Evolutionary conservation across 2,329 filamentous ascomycete genomes (phyloP).

Genomic region (Aspergillus sp.): DNA sequence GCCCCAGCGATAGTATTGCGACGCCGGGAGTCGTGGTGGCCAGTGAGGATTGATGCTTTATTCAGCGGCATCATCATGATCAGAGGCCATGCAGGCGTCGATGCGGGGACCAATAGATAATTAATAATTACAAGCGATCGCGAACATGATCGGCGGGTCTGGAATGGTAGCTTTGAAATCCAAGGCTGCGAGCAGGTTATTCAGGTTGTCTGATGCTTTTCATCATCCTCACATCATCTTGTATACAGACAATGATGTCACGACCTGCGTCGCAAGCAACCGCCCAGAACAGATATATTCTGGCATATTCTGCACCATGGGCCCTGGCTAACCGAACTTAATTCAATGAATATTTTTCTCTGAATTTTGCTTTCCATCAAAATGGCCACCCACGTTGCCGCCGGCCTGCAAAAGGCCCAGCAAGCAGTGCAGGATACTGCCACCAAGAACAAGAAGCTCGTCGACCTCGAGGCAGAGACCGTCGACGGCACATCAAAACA

Average conservation of each 20-base stretch:
- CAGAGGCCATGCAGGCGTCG: neutral
- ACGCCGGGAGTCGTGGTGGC: neutral
- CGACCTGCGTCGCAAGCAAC: neutral
- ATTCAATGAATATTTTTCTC: too few relatives aligned
- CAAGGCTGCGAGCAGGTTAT: neutral
- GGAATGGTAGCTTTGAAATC: slow-evolving; percentile 2
- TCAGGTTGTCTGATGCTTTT: neutral
- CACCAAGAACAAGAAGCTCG: slow-evolving; percentile 52
- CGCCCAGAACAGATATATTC: too few relatives aligned
- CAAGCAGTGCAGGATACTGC: slow-evolving; percentile 24
- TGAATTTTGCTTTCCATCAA: neutral
- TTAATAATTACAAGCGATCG: neutral
- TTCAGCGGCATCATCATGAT: neutral
- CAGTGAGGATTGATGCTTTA: neutral
- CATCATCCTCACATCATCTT: slow-evolving; percentile 4
- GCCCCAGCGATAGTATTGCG: neutral
- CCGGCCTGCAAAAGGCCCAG: slow-evolving; percentile 31
- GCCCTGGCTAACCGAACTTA: too few relatives aligned
- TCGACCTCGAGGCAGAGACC: slow-evolving; percentile 60
- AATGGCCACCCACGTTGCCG: slow-evolving; percentile 29
- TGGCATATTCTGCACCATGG: neutral
- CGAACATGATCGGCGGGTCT: neutral
- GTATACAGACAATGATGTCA: slow-evolving; percentile 2
- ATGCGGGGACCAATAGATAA: neutral
- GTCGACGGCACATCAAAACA: slow-evolving; percentile 54